A percentile compares a stretch with the other conserved stretches of the same genome.
These are phyloP conservation scores for Citrus mangshanensis DNA, from an alignment of 345 rosid genomes.

Conservation along the genomic window DNA sequence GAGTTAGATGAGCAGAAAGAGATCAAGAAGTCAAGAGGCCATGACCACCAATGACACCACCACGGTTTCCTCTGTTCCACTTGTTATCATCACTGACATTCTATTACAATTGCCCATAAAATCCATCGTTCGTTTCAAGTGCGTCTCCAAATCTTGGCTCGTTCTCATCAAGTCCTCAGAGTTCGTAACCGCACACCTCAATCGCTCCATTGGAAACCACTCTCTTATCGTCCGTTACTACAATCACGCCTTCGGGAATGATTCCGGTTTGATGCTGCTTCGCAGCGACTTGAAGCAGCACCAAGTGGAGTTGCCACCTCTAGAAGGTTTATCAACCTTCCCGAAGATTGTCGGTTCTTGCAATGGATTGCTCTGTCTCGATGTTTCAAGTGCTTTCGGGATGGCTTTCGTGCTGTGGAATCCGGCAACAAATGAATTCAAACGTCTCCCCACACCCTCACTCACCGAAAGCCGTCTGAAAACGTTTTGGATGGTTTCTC, in stretches of 20 bases:
- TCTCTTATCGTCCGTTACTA: conserved; percentile 30
- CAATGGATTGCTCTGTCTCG: conserved; percentile 39
- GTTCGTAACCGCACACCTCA: conserved; percentile 33
- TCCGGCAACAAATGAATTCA: conserved; percentile 4
- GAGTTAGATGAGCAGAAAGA: neutral
- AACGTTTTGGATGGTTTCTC: conserved; percentile 26
- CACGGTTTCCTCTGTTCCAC: neutral
- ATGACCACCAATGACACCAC: neutral
- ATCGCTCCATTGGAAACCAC: conserved; percentile 17
- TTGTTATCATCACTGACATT: conserved; percentile 19
- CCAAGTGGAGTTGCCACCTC: neutral
- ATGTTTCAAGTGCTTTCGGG: conserved; percentile 23
- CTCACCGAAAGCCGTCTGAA: neutral
- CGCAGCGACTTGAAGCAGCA: neutral
- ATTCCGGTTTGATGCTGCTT: neutral
- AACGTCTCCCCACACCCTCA: conserved; percentile 20
- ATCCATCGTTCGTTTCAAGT: conserved; percentile 35
- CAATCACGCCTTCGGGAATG: neutral
- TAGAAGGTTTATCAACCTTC: conserved; percentile 2
- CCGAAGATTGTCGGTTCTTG: conserved; percentile 39
- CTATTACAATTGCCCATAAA: conserved; percentile 37
- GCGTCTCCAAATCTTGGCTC: conserved; percentile 32
- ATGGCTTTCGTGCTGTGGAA: conserved; percentile 36
- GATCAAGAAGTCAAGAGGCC: neutral
- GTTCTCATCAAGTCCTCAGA: conserved; percentile 20